Evolutionary conservation across 208 protist genomes (phyloP), one percentile per base, ranked within the genome.

Genomic region (Leishmania arabica): DNA sequence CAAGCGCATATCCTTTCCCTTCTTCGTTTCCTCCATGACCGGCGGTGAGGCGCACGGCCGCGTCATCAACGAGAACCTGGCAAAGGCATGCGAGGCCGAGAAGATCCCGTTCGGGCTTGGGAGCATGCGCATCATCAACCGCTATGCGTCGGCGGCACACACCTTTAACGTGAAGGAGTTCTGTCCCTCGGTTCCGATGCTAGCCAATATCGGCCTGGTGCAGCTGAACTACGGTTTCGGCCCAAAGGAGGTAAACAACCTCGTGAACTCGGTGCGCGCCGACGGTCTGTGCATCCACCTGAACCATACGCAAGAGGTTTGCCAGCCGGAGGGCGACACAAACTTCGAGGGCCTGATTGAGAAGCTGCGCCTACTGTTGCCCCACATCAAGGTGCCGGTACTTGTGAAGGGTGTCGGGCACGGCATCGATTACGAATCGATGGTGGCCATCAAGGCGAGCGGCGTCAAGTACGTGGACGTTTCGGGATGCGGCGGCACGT

Each of bases 221-320:
- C 95, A 98, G 85, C 84, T 98, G 54, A 98, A 98, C 87, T 98
- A 98, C 84, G 95, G 95, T n/a, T 97, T 98, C 68, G 94, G 93
- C 34, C 86, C 86, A 7, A 87, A 88, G 51, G 93, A 98, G 81
- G 81, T 98, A 49, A 97, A 97, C 79, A 91, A 93, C 40, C 84
- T 98, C 24, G 86, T 97, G 27, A 83, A 95, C 71, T 87, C 82
- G 45, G 93, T 98, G 24, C 88, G 91, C 8, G 95, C 95, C 13
- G 95, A 98, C 65, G 95, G 92, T 24, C 84, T 98, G 19, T 98
- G 96, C 85, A 95, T 98, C 64, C 95, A 98, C 80, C 83, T 98
- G 19, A 98, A 98, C 85, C 95, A 97, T 87, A 94, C 90, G 13
- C 95, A 98, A 79, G 93, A 98, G 82, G 85, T 91, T 9, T 96